Conservation (phyloP, 2,329 filamentous ascomycete species). For the Ilyonectria robusta region DNA sequence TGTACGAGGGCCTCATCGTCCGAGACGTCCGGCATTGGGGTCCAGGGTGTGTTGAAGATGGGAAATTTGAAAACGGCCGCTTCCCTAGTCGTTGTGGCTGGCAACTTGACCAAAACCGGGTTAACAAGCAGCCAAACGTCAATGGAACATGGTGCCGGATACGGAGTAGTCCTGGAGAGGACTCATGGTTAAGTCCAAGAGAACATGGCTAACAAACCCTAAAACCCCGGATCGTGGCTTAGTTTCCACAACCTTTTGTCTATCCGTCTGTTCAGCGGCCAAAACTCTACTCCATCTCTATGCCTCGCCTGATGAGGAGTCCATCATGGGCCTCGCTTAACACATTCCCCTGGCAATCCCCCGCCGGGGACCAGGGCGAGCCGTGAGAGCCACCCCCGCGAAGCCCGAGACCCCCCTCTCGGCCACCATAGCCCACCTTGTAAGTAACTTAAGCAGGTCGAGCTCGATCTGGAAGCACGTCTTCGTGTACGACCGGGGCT, state of each 20-base stretch:
- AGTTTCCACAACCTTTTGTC: background rate
- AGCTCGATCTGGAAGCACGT: background rate
- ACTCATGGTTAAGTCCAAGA: too few relatives aligned
- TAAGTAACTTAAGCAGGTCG: too few relatives aligned
- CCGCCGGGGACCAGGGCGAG: background rate
- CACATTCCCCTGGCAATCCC: background rate
- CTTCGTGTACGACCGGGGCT: background rate
- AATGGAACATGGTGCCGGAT: too few relatives aligned
- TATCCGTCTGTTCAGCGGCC: background rate
- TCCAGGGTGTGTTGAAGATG: too few relatives aligned
- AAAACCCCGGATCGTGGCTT: background rate
- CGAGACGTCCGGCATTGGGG: background rate
- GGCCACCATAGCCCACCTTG: background rate
- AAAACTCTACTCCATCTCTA: background rate
- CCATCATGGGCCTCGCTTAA: slow-evolving; percentile 1
- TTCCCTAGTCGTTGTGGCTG: too few relatives aligned
- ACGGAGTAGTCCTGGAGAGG: too few relatives aligned
- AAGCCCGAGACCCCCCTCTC: background rate
- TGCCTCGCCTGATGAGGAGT: slow-evolving; percentile 5
- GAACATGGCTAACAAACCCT: background rate
- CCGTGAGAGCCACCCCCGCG: background rate
- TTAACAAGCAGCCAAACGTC: too few relatives aligned
- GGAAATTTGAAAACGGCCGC: too few relatives aligned
- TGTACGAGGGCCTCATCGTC: background rate
- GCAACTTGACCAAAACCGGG: too few relatives aligned